These are phyloP conservation scores for Alternaria atra DNA, from an alignment of 2,329 filamentous ascomycete genomes.

Conservation along the genomic window DNA sequence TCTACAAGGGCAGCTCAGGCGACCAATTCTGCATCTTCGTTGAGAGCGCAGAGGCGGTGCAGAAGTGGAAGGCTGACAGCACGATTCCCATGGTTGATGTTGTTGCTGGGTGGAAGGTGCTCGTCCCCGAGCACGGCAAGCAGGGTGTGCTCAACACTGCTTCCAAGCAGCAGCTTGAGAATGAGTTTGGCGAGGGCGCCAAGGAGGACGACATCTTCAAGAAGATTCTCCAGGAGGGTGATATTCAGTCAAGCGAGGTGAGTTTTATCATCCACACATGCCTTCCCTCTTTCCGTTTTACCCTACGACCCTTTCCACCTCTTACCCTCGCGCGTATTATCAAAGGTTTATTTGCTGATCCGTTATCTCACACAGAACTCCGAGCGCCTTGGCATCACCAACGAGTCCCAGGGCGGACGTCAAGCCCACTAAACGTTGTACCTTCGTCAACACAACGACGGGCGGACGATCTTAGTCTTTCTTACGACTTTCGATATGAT, in stretches of 20 bases:
- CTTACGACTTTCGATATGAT: conserved; percentile 29
- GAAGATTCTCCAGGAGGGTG: conserved; percentile 81
- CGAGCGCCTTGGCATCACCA: conserved; percentile 55
- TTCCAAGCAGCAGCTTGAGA: conserved; percentile 77
- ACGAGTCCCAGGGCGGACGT: conserved; percentile 51
- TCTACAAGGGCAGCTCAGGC: conserved; percentile 76
- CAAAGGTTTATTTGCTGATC: conserved; percentile 12
- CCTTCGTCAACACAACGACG: conserved; percentile 2
- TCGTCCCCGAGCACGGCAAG: conserved; percentile 86
- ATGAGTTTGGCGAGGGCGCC: conserved; percentile 80
- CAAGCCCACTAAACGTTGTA: conserved; percentile 39
- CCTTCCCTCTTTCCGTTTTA: background rate
- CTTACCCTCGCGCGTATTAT: background rate
- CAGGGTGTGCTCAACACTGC: conserved; percentile 82
- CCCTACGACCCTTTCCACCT: background rate
- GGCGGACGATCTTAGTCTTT: background rate
- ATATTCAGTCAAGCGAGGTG: conserved; percentile 46
- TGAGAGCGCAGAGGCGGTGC: conserved; percentile 68
- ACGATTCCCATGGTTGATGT: conserved; percentile 84
- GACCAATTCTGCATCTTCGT: conserved; percentile 76
- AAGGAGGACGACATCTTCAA: conserved; percentile 82
- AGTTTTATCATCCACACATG: background rate
- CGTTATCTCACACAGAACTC: conserved; percentile 37
- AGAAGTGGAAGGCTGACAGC: conserved; percentile 85
- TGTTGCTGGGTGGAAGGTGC: conserved; percentile 87